Conservation (phyloP, 2,329 filamentous ascomycete genomes). For the Camillea tinctor region DNA sequence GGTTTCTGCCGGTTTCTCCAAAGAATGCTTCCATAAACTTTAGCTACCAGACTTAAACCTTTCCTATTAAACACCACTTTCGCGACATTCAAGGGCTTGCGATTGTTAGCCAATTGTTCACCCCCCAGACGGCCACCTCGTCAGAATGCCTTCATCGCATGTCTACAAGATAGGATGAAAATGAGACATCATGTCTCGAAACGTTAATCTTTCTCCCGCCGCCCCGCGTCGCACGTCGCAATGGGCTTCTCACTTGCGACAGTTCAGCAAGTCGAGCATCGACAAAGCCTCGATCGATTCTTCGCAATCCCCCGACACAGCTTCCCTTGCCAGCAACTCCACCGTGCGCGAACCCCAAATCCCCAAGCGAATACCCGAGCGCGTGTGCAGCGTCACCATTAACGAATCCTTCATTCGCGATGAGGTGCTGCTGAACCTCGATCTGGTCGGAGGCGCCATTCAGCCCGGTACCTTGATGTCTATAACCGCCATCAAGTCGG, state of each 20-base stretch:
- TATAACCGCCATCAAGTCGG: constrained; percentile 61
- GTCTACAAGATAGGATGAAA: constrained; percentile 24
- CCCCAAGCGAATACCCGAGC: constrained; percentile 36
- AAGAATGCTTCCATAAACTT: neutral
- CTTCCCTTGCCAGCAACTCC: constrained; percentile 46
- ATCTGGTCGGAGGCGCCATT: constrained; percentile 63
- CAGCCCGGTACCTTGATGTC: constrained; percentile 70
- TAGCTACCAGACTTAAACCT: neutral
- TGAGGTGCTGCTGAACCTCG: constrained; percentile 76
- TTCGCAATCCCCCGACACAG: constrained; percentile 46
- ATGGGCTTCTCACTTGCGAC: constrained; percentile 53
- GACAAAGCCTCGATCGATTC: constrained; percentile 43
- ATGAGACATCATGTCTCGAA: constrained; percentile 30
- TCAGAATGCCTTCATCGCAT: constrained; percentile 9
- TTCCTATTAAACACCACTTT: neutral
- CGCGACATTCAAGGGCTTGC: neutral
- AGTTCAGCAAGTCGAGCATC: constrained; percentile 48
- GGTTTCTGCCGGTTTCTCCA: no score
- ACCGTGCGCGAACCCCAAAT: constrained; percentile 40
- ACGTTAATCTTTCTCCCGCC: constrained; percentile 34
- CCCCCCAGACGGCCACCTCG: neutral
- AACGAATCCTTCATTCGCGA: constrained; percentile 77
- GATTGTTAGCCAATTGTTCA: neutral
- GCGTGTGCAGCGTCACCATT: constrained; percentile 54
- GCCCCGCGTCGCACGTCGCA: constrained; percentile 46